These are phyloP conservation scores for Pythium volutum DNA, from an alignment of 352 stramenopile species.

Conservation along the genomic window DNA sequence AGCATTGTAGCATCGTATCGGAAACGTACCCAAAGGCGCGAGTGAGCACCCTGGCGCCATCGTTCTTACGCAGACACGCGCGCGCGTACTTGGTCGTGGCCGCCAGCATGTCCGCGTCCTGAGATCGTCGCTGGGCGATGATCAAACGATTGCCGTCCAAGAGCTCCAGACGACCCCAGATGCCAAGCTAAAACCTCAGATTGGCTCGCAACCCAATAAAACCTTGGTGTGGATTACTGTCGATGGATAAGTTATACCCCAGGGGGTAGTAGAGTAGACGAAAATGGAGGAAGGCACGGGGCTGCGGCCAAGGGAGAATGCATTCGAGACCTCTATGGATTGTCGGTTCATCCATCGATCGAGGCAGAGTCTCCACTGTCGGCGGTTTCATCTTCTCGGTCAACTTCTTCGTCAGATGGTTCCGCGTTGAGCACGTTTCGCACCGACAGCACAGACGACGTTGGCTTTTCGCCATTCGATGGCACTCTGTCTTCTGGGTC, in stretches of 20 bases:
- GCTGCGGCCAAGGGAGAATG: not conserved
- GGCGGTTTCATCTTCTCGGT: not conserved
- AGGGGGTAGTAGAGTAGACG: not conserved
- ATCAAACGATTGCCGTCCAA: conserved; percentile 26
- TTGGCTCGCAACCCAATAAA: too few species aligned
- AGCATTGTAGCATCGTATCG: not conserved
- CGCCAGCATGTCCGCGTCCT: conserved; percentile 18
- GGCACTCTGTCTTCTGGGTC: not conserved
- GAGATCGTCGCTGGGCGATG: not conserved
- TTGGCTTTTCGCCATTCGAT: not conserved
- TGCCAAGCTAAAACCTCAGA: conserved; percentile 18
- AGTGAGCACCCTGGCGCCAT: conserved; percentile 39
- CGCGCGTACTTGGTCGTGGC: conserved; percentile 22
- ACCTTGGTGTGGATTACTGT: conserved; percentile 1
- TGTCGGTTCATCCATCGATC: not conserved
- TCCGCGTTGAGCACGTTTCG: conserved; percentile 19
- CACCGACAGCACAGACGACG: conserved; percentile 8
- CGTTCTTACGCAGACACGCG: conserved; percentile 35
- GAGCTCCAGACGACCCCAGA: conserved; percentile 13
- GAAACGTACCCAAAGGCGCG: conserved; percentile 64
- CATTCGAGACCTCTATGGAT: not conserved
- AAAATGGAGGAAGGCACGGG: not conserved
- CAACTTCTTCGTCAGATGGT: conserved; percentile 1
- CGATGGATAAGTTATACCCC: conserved; percentile 11
- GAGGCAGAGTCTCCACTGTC: not conserved